Evolutionary conservation across 179 eudicot genomes (phyloP).

Genomic region (Corrigiola litoralis): DNA sequence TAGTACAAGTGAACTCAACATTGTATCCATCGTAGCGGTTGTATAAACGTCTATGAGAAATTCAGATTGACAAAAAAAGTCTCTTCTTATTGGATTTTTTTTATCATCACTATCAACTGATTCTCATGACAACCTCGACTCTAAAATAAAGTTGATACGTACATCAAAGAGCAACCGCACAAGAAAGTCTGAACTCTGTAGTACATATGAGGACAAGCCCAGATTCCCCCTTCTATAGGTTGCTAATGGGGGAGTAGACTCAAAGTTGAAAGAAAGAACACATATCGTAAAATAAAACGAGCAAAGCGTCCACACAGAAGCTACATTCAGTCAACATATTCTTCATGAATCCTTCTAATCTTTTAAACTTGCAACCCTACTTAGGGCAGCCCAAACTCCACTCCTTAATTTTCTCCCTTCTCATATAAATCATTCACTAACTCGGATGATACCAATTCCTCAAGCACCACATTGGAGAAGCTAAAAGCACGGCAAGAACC

Average conservation of each 20-base stretch:
- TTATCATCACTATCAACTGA: no score
- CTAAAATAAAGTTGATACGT: neutral
- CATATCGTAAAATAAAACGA: neutral
- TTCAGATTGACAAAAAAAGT: no score
- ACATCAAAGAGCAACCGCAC: neutral
- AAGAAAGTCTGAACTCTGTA: neutral
- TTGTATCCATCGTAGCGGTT: neutral
- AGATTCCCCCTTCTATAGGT: no score
- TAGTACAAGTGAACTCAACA: neutral
- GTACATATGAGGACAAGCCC: no score
- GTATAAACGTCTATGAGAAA: no score
- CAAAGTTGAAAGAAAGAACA: neutral
- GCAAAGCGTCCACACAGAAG: neutral
- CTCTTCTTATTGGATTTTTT: no score
- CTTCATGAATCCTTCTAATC: neutral
- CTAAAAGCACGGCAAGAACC: no score
- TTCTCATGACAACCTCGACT: neutral
- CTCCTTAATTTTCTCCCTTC: neutral
- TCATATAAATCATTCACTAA: no score
- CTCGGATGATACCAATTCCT: no score
- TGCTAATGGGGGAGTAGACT: neutral
- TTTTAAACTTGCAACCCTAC: neutral
- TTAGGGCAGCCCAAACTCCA: neutral
- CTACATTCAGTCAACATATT: neutral
- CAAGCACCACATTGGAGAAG: no score